Evolutionary conservation across 2,329 filamentous ascomycete species (phyloP), one percentile per base, ranked within the genome.

Genomic region (Pseudocercospora pini-densiflorae): DNA sequence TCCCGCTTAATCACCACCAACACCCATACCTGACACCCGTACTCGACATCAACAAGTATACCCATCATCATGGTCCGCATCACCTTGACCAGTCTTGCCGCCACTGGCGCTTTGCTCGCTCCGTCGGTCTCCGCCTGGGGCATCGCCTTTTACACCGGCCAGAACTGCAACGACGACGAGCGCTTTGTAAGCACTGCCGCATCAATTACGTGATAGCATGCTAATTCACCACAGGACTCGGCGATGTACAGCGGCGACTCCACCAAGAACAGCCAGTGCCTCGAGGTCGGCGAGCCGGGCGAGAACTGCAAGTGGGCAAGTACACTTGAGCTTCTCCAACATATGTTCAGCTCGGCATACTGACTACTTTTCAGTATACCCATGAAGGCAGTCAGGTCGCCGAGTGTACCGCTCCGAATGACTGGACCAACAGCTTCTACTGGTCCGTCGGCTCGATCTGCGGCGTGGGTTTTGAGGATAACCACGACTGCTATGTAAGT

Each of bases 221-320:
- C 47, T 51, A 27, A 51, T 4, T 8, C 1, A 3, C 12, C 16
- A 3, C 14, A 55, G 51, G 19, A 36, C 55, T 59, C 55, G 9
- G 31, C 19, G 1, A 59, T 59, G 55, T 59, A 59, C 8, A 19
- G 14, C 3, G 55, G 31, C 33, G 12, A 45, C 5, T 19, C 19
- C 33, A 59, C 31, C 14, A 21, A 10, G 12, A 59, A 43, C 31
- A 40, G 31, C 55, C 9, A 59, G n/a, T 59, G 55, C 23, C 55
- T 59, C 55, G 55, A 19, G n/a, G 55, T 59, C 55, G 55, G 55
- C 31, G 55, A 19, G 3, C 55, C 55, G 1, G 55, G 55, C 4
- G 55, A 59, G 55, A 59, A 59, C 19, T 59, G 55, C 55, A 43
- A 40, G 19, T 59, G 33, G 29, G 51, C 33, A 19, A 21, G 47